Evolutionary conservation across 1,139 yeast genomes (phyloP).

Genomic region (Diutina mesorugosa): DNA sequence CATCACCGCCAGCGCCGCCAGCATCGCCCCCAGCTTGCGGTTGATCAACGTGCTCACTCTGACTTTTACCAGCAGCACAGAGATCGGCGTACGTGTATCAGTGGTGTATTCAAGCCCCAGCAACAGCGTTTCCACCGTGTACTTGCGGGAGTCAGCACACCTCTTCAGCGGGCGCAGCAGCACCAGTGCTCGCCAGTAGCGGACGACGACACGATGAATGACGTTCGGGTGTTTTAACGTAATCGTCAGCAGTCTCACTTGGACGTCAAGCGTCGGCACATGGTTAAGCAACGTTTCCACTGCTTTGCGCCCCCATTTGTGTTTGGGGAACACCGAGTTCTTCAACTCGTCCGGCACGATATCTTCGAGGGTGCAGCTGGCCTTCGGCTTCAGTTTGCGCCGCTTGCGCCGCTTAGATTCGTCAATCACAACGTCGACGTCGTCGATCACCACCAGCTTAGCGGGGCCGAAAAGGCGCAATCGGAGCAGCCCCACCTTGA

Average conservation of each 20-base stretch:
- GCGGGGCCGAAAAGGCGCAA: conserved; percentile 30
- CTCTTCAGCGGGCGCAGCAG: neutral
- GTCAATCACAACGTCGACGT: conserved; percentile 9
- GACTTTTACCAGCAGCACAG: neutral
- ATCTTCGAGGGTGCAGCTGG: conserved; percentile 12
- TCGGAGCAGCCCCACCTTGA: conserved; percentile 15
- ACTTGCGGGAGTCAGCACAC: neutral
- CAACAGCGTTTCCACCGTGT: neutral
- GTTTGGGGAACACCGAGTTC: conserved; percentile 13
- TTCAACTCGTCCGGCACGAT: conserved; percentile 7
- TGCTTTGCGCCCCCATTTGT: conserved; percentile 17
- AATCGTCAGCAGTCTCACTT: neutral
- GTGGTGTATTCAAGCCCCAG: neutral
- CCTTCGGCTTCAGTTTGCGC: neutral
- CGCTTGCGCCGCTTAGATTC: neutral
- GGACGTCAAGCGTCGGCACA: neutral
- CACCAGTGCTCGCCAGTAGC: neutral
- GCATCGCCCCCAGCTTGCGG: neutral
- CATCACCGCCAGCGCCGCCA: neutral
- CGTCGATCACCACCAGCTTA: conserved; percentile 18
- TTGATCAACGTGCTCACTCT: neutral
- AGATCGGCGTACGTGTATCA: neutral
- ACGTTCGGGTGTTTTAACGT: neutral
- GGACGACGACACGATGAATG: neutral
- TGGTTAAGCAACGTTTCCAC: conserved; percentile 6